Evolutionary conservation across 192 early-diverging fungal genomes (phyloP), one percentile per base, ranked within the genome.

Genomic region (Backusella australiensis): DNA sequence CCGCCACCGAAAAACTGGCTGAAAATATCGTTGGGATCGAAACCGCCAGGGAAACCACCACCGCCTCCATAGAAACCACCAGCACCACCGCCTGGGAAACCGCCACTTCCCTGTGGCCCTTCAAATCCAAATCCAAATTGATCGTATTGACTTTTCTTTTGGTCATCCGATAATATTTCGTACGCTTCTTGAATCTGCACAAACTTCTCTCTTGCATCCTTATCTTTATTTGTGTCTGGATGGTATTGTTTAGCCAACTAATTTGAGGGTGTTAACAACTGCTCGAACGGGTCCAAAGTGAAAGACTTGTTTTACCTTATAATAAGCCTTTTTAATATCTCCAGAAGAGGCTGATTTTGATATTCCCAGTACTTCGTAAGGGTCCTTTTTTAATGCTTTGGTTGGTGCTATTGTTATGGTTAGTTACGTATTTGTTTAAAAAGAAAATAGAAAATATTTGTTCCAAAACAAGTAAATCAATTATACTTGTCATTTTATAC

Each of bases 301-400:
- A 53, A 6, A n/a, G 23, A 53, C 52, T 53, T 29, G 52, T 65
- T 19, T 46, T 73, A 66, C 77, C 49, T 72, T 71, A 85, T 99
- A 99, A 86, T 99, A 99, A 8, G 96, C 94, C 85, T 97, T 96
- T 83, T 99, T 99, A 82, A 99, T 97, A 70, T 98, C 97, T 34
- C 82, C 74, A 70, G 92, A 88, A 29, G 94, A 90, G 9, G 96
- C 92, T 49, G 89, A 87, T 77, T 93, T 93, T 35, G 84, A 77
- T 4, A 98, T 92, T 1, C 96, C 96, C 23, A 99, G 86, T 8
- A 95, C 83, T 17, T 91, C 83, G 82, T 99, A 99, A 46, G 90
- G 91, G 78, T 98, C 95, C 44, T 90, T 84, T 53, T 94, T 91
- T 7, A 56, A 56, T 56, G 53, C 53, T 56, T 56, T 56, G n/a